Evolutionary conservation across 139 green algal genomes (phyloP), one percentile per base, ranked within the genome.

Genomic region (Coelastrella sp.): DNA sequence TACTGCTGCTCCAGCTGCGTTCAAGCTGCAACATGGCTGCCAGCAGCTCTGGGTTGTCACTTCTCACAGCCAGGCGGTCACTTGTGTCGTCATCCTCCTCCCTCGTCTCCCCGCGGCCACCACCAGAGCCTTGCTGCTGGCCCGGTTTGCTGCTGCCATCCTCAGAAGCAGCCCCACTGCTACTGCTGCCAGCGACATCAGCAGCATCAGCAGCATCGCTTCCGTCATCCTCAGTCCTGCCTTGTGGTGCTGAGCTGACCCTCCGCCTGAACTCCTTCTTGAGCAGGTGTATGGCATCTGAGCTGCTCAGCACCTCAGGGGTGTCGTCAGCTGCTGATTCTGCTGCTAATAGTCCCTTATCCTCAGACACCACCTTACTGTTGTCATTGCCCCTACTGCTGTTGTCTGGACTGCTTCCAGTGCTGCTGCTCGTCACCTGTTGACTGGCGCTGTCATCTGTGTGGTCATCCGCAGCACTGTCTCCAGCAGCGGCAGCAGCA

Each of bases 1-100:
- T 82, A 68, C 66, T 66, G 19, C 49, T 57, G 35, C 68, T 88
- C 84, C 84, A 88, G 49, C 84, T 88, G 56, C 84, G 84, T 59
- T 88, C 84, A 27, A 88, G 68, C 68, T 49, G 66, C 84, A 88
- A 8, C 66, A 81, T 22, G 0, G 65, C 66, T 58, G n/a, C 68
- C 9, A 88, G n/a, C 27, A 82, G 22, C 35, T 75, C 49, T 20
- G 82, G 82, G 59, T 73, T 35, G 14, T 63, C 25, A 70, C 59
- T 86, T 8, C 9, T 20, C 25, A 63, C n/a, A 12, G 74, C 59
- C 81, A 22, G 58, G 8, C 81, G 81, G 6, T 86, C 81, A 17
- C 60, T 24, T 22, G 79, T 56, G 68, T 24, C 57, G 12, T 24
- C 70, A 78, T 24, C 70, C 25, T 19, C 70, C 4, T 27, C 27